A percentile compares a stretch with the other conserved stretches of the same genome.
phyloP scores from a whole-genome alignment of 768 basidiomycete genomes.

The Termitomyces sp. region DNA sequence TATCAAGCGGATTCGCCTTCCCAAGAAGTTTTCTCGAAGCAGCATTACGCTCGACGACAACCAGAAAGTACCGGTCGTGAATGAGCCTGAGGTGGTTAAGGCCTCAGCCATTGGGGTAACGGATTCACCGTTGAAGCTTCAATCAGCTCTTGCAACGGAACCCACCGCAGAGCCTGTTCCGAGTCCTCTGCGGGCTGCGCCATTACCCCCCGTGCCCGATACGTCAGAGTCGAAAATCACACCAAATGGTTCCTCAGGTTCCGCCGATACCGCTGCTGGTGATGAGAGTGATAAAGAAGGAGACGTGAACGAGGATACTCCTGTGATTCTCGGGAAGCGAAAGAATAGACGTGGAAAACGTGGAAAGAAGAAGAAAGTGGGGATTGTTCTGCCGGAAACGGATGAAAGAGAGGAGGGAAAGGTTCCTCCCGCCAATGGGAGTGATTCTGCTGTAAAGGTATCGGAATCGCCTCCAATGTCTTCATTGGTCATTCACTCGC shows the following conservation, averaged over 20 bases:
- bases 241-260: constrained; percentile 2
- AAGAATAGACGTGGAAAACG: constrained; percentile 27
- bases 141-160: constrained; percentile 1
- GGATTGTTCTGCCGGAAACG: constrained; percentile 31
- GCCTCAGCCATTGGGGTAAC: not conserved
- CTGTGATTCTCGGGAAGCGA: constrained; percentile 26
- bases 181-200: not conserved
- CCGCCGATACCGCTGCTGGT: constrained; percentile 25
- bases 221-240: not conserved
- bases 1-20: constrained; percentile 16
- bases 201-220: not conserved
- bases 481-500: constrained; percentile 19
- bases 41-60: not conserved
- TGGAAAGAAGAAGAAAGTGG: constrained; percentile 48
- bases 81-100: not conserved
- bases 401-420: constrained; percentile 25
- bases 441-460: constrained; percentile 1
- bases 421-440: constrained; percentile 21
- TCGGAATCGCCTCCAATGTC: constrained; percentile 12
- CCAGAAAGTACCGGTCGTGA: not conserved
- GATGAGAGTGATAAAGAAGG: constrained; percentile 60
- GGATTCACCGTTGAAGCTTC: constrained; percentile 2
- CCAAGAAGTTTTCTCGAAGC: not conserved
- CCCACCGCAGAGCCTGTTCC: not conserved
- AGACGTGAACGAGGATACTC: constrained; percentile 22